These are phyloP conservation scores for Yamadazyma sp. DNA, from an alignment of 1,139 yeast genomes.

Conservation along the genomic window DNA sequence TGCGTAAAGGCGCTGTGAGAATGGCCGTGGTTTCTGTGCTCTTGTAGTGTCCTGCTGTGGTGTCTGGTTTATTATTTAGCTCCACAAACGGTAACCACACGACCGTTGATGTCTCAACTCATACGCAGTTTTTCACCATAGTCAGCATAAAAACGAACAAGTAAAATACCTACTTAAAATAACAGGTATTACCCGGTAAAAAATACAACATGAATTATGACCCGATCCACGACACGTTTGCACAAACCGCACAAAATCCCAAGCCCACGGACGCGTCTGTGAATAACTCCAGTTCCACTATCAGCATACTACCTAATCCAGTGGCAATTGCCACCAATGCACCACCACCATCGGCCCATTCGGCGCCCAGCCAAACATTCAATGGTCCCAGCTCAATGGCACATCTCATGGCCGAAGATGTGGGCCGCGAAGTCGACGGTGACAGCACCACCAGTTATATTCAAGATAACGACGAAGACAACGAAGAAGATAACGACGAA, in stretches of 20 bases:
- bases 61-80: too few species aligned
- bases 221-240: slow-evolving; percentile 31
- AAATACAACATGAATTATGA: slow-evolving; percentile 27
- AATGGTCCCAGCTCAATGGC: slow-evolving; percentile 12
- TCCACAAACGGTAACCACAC: too few species aligned
- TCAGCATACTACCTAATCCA: neutral
- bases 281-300: neutral
- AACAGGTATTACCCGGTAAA: neutral
- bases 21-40: too few species aligned
- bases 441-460: too few species aligned
- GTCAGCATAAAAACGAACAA: too few species aligned
- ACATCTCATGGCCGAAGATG: slow-evolving; percentile 12
- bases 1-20: too few species aligned
- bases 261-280: neutral
- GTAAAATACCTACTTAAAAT: too few species aligned
- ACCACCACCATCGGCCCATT: neutral
- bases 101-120: too few species aligned
- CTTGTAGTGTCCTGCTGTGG: too few species aligned
- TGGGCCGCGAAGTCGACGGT: too few species aligned
- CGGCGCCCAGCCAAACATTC: neutral
- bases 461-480: slow-evolving; percentile 7
- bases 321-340: neutral
- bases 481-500: slow-evolving; percentile 3
- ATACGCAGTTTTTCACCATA: too few species aligned
- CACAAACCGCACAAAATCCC: slow-evolving; percentile 6